Evolutionary conservation across 2,329 filamentous ascomycete species (phyloP).

Genomic region (Venturia aucupariae): DNA sequence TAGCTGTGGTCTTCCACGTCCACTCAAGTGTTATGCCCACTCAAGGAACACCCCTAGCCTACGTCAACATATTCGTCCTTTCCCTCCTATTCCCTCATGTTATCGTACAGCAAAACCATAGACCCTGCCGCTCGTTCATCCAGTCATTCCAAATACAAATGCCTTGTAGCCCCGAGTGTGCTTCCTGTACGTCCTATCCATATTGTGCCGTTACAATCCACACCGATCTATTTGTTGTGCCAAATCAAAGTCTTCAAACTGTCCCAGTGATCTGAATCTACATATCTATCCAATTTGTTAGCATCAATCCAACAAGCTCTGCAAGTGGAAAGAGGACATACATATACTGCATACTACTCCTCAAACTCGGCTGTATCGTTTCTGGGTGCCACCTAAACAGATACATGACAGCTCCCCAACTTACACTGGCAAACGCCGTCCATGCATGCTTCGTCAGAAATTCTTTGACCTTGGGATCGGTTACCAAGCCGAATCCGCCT

Average conservation of each 20-base stretch:
- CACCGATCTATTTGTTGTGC: slow-evolving; percentile 57
- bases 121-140: not conserved
- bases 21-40: too few relatives aligned
- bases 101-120: not conserved
- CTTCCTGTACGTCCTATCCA: not conserved
- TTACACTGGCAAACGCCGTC: slow-evolving; percentile 84
- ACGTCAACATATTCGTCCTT: not conserved
- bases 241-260: slow-evolving; percentile 73
- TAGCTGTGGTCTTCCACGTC: not conserved
- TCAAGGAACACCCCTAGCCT: not conserved
- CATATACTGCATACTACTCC: slow-evolving; percentile 96
- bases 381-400: slow-evolving; percentile 88
- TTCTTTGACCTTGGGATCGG: slow-evolving; percentile 28
- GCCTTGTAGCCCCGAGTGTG: not conserved
- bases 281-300: slow-evolving; percentile 43
- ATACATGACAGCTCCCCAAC: slow-evolving; percentile 93
- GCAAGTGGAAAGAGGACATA: slow-evolving; percentile 42
- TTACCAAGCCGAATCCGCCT: slow-evolving; percentile 33
- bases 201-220: not conserved
- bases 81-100: not conserved
- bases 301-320: slow-evolving; percentile 11
- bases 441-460: slow-evolving; percentile 57
- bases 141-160: not conserved
- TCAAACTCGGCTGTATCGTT: slow-evolving; percentile 79
- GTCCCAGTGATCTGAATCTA: slow-evolving; percentile 83